Evolutionary conservation across 371 early-diverging fungal genomes (phyloP).

Genomic region (Gilbertella persicaria): DNA sequence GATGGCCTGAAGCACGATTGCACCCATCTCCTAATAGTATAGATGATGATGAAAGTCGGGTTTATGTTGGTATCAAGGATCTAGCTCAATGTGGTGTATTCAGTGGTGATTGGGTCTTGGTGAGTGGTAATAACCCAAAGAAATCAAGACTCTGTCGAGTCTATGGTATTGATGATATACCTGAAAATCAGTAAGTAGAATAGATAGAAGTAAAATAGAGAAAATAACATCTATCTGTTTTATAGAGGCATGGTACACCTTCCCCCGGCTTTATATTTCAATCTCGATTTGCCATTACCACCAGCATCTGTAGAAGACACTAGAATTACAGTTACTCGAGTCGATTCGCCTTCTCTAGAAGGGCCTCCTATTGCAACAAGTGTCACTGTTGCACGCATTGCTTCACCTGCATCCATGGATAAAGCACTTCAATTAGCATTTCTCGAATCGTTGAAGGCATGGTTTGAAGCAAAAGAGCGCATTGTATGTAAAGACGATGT

Average conservation of each 20-base stretch:
- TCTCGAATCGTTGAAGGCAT: conserved; percentile 63
- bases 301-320: conserved; percentile 26
- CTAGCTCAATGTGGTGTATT: conserved; percentile 67
- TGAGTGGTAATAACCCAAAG: conserved; percentile 37
- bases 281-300: conserved; percentile 53
- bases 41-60: conserved; percentile 61
- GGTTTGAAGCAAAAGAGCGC: conserved; percentile 71
- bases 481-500: conserved; percentile 77
- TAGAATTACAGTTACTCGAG: conserved; percentile 32
- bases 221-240: not conserved
- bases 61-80: conserved; percentile 59
- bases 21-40: conserved; percentile 51
- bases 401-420: conserved; percentile 74
- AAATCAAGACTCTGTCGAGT: conserved; percentile 52
- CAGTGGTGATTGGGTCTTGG: conserved; percentile 75
- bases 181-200: conserved; percentile 5
- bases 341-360: conserved; percentile 37
- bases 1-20: conserved; percentile 53
- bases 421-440: conserved; percentile 64
- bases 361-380: conserved; percentile 65
- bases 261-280: conserved; percentile 63
- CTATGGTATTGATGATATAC: conserved; percentile 34
- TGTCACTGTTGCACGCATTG: conserved; percentile 74
- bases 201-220: conserved; percentile 2
- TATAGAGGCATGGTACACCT: conserved; percentile 34